These are phyloP conservation scores for Candida neerlandica DNA, from an alignment of 1,139 yeast species.

Conservation along the genomic window DNA sequence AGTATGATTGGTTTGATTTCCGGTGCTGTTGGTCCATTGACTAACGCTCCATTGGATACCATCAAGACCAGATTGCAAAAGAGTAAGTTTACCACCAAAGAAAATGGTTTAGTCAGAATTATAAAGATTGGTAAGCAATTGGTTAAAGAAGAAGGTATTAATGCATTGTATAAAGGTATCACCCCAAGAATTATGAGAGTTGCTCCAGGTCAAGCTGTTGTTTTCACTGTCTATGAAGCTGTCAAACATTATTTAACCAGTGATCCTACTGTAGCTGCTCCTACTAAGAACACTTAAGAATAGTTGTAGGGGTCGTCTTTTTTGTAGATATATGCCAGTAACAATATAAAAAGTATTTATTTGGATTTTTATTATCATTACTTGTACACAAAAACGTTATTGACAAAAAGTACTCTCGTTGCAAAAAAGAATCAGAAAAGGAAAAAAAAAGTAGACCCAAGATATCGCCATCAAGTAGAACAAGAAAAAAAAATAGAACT, in stretches of 20 bases:
- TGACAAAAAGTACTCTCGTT: too few relatives aligned
- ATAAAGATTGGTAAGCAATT: constrained; percentile 78
- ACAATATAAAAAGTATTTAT: background rate
- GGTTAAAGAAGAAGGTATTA: constrained; percentile 84
- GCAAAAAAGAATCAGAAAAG: background rate
- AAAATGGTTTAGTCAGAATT: constrained; percentile 76
- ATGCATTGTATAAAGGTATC: constrained; percentile 92
- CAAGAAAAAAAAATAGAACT: background rate
- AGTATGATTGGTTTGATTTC: constrained; percentile 87
- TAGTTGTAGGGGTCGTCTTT: background rate
- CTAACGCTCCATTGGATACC: constrained; percentile 97
- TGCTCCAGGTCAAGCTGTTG: constrained; percentile 99
- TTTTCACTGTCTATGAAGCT: constrained; percentile 93
- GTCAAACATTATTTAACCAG: constrained; percentile 69
- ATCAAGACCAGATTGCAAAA: constrained; percentile 96
- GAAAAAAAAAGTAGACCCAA: background rate
- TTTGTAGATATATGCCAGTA: background rate
- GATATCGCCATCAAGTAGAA: background rate
- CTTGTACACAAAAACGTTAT: too few relatives aligned
- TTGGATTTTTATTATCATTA: background rate
- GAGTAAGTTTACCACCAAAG: constrained; percentile 72
- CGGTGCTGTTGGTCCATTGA: constrained; percentile 97
- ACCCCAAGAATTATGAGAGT: constrained; percentile 99
- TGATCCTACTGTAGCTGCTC: constrained; percentile 19
- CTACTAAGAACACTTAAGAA: background rate